These are phyloP conservation scores for Erodium moschatum DNA, from an alignment of 441 rosid genomes.

Conservation along the genomic window DNA sequence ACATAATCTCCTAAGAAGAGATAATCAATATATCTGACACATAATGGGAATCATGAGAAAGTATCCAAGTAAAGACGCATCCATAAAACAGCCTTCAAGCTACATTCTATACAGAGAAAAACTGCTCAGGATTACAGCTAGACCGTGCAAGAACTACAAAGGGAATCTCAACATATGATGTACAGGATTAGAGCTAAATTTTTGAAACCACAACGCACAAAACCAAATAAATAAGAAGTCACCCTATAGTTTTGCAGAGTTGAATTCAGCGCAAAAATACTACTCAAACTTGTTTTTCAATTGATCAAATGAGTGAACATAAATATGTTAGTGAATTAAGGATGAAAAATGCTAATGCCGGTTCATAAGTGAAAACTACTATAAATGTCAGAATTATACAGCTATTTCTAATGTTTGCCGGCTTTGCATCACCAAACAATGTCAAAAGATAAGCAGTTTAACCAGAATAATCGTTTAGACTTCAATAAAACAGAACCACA, in stretches of 20 bases:
- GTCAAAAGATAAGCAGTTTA: background rate
- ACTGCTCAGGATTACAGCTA: background rate
- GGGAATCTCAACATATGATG: background rate
- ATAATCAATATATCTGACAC: conserved; percentile 88
- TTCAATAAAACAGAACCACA: background rate
- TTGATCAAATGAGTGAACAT: background rate
- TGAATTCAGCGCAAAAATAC: background rate
- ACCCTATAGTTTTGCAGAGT: background rate
- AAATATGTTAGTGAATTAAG: background rate
- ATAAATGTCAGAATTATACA: background rate
- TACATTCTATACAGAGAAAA: background rate
- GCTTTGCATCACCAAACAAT: background rate
- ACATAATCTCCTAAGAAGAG: conserved; percentile 99
- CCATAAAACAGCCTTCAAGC: background rate
- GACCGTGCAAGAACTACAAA: background rate
- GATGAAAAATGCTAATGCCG: background rate
- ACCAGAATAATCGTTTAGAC: background rate
- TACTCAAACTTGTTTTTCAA: background rate
- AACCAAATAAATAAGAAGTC: background rate
- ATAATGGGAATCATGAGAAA: conserved; percentile 13
- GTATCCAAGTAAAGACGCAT: background rate
- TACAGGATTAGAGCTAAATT: background rate
- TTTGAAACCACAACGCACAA: background rate
- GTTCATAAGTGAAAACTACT: background rate
- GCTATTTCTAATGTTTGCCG: background rate